phyloP scores from a whole-genome alignment of 2,329 filamentous ascomycete genomes.

The Claviceps purpurea region DNA sequence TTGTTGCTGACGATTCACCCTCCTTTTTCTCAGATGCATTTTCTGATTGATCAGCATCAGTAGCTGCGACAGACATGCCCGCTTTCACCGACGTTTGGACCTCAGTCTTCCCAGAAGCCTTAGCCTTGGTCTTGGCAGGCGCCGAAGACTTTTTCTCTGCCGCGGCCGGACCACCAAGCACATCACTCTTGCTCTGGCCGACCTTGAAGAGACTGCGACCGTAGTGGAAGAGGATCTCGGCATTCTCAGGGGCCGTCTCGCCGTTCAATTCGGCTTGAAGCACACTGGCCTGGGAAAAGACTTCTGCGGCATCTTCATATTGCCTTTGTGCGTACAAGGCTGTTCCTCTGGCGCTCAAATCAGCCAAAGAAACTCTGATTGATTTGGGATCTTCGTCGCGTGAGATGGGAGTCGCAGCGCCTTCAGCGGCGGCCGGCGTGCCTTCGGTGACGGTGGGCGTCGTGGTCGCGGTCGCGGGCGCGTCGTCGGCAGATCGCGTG shows the following conservation, averaged over 20 bases:
- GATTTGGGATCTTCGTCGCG: constrained; percentile 33
- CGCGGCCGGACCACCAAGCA: constrained; percentile 69
- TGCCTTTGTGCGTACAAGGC: constrained; percentile 83
- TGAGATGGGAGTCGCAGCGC: constrained; percentile 13
- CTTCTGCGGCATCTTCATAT: constrained; percentile 71
- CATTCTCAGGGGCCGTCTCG: constrained; percentile 81
- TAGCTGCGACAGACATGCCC: constrained; percentile 28
- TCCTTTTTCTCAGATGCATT: constrained; percentile 22
- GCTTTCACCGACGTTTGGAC: constrained; percentile 32
- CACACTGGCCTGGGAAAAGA: constrained; percentile 79
- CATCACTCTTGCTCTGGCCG: constrained; percentile 86
- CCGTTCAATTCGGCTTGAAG: constrained; percentile 85
- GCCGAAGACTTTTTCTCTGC: constrained; percentile 33
- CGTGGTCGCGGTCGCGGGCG: background rate
- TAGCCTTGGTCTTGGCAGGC: constrained; percentile 22
- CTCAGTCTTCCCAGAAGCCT: constrained; percentile 26
- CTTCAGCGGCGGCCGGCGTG: constrained; percentile 7
- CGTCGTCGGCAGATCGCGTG: constrained; percentile 10
- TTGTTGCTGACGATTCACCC: constrained; percentile 23
- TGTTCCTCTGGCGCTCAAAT: constrained; percentile 68
- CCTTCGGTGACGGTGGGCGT: constrained; percentile 4
- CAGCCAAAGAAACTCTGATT: constrained; percentile 53
- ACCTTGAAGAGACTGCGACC: constrained; percentile 89
- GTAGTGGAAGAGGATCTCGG: constrained; percentile 88
- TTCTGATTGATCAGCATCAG: constrained; percentile 29